Base-by-base conservation (phyloP, 768 basidiomycete species). In the Boletus tomentosulus region DNA sequence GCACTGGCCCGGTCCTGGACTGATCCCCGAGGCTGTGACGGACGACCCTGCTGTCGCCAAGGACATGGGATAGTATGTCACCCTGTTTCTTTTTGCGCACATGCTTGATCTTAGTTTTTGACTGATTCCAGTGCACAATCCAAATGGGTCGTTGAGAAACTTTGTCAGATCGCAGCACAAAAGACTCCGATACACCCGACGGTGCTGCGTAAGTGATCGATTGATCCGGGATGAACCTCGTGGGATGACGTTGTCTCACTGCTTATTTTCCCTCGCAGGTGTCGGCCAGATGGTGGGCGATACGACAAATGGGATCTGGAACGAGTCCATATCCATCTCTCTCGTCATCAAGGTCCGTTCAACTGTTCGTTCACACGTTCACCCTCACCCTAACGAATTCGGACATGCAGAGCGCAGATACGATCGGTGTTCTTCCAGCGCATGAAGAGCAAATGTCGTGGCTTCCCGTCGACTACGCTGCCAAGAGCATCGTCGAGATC, bases 201-300 rank as follows among this genome's bases (percentile, higher is more conserved):
- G 3, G 43, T 69, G 24, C 50, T 67, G 7, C 58, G 65, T 67
- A 53, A 53, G 61, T 55, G 8, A 37, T n/a, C 6, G 15, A 37
- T 37, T 37, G 35, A 16, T 15, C 10, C 15, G 16, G 12, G n/a
- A 25, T n/a, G 8, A 28, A 46, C 31, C 38, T 38, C 12, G 27
- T 25, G 10, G 4, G 3, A 37, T 28, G 10, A 27, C 4, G 0
- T 4, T 12, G 15, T 24, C 34, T 62, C 28, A 63, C 16, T 10
- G 12, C 5, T 4, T 28, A 13, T 16, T 10, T 25, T 8, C 27
- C 49, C 30, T 15, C 34, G 53, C 79, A 54, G 66, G 80, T 13
- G 79, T 82, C n/a, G 80, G 81, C 4, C 81, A 82, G 57, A 74
- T 82, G 69, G 80, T 78, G 3, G 80, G 80, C 1, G 79, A 82